These are phyloP conservation scores for Chernovozyma aurita DNA, from an alignment of 1,139 yeast species.

Conservation along the genomic window DNA sequence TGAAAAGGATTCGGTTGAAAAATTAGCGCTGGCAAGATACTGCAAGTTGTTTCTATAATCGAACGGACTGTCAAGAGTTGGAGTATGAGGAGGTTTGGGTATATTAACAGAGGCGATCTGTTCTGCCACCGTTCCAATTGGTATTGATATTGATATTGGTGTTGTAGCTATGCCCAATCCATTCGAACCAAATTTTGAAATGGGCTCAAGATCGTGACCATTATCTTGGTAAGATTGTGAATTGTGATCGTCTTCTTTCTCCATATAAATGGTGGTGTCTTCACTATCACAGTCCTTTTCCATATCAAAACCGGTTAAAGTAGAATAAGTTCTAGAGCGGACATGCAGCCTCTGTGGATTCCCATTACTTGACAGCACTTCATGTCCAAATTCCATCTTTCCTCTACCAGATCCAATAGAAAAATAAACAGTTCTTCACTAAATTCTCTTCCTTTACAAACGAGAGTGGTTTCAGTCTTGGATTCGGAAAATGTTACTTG, in stretches of 20 bases:
- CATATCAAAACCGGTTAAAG: neutral
- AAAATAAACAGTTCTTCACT: no score
- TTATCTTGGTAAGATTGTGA: no score
- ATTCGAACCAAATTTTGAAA: neutral
- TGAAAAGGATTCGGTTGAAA: conserved; percentile 37
- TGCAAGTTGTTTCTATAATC: conserved; percentile 11
- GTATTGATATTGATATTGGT: neutral
- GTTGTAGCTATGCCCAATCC: neutral
- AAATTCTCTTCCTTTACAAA: no score
- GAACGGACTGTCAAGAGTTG: conserved; percentile 5
- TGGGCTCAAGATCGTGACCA: no score
- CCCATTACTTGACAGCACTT: neutral
- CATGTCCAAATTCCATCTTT: neutral
- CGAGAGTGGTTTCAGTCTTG: no score
- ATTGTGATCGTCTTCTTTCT: no score
- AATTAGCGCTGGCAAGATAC: conserved; percentile 36
- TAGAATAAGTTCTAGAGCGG: conserved; percentile 2
- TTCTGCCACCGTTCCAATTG: neutral
- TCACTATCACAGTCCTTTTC: neutral
- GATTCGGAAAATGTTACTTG: no score
- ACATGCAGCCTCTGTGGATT: neutral
- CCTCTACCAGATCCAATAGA: no score
- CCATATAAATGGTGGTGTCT: neutral
- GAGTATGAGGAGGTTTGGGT: conserved; percentile 1
- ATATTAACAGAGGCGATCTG: neutral